phyloP scores from a whole-genome alignment of 2,329 filamentous ascomycete species.

The Aspergillus sp. region DNA sequence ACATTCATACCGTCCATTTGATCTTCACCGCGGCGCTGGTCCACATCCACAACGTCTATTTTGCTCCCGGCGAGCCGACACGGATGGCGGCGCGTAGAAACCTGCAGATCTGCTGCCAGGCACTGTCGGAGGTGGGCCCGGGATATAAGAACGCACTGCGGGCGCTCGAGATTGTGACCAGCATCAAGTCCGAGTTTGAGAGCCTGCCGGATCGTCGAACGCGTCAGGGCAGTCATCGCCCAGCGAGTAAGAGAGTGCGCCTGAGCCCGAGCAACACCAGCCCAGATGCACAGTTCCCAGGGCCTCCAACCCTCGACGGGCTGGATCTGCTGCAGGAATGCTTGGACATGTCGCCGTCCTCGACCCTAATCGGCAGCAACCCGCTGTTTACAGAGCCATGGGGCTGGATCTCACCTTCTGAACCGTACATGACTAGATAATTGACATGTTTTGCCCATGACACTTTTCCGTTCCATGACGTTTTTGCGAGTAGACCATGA shows the following conservation, averaged over 20 bases:
- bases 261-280: too few species aligned
- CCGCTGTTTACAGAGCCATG: background rate
- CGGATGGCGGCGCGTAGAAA: slow-evolving; percentile 20
- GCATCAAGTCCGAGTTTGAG: slow-evolving; percentile 22
- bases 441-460: too few species aligned
- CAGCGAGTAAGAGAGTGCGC: too few species aligned
- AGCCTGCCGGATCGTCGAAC: too few species aligned
- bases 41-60: slow-evolving; percentile 24
- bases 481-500: too few species aligned
- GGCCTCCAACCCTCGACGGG: background rate
- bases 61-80: slow-evolving; percentile 14
- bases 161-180: slow-evolving; percentile 24
- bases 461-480: too few species aligned
- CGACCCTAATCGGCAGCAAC: background rate
- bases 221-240: too few species aligned
- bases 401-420: background rate
- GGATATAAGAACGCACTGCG: slow-evolving; percentile 24
- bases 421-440: background rate
- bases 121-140: slow-evolving; percentile 23
- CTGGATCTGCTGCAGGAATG: background rate
- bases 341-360: too few species aligned
- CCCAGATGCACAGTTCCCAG: background rate
- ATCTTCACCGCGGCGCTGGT: slow-evolving; percentile 26
- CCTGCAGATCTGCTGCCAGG: slow-evolving; percentile 26
- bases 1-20: slow-evolving; percentile 26